These are phyloP conservation scores for Tricholomella constricta DNA, from an alignment of 768 basidiomycete genomes.

Conservation along the genomic window DNA sequence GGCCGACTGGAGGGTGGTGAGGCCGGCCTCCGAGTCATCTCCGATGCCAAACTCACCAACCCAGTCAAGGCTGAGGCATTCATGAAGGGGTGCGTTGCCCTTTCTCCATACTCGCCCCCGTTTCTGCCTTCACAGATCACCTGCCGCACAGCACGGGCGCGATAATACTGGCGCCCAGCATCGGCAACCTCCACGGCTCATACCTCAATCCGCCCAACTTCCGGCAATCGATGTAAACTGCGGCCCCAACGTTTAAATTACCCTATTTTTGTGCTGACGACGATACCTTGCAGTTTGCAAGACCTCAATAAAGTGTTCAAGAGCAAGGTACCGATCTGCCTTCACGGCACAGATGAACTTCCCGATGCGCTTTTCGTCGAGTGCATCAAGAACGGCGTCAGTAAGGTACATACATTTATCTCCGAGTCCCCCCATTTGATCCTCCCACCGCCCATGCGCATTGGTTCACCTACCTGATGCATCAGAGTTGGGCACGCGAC, in stretches of 20 bases:
- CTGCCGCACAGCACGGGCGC: constrained; percentile 51
- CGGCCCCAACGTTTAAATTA: no score
- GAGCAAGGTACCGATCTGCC: constrained; percentile 38
- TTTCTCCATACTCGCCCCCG: background rate
- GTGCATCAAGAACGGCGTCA: constrained; percentile 48
- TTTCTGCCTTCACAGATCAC: background rate
- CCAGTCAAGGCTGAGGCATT: constrained; percentile 43
- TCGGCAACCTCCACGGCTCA: constrained; percentile 49
- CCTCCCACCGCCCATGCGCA: background rate
- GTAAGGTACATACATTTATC: no score
- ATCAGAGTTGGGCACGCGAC: constrained; percentile 49
- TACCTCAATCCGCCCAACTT: constrained; percentile 49
- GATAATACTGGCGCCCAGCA: constrained; percentile 47
- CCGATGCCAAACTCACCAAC: constrained; percentile 48
- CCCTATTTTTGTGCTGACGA: no score
- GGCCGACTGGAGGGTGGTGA: constrained; percentile 51
- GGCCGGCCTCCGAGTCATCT: constrained; percentile 48
- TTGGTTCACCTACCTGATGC: background rate
- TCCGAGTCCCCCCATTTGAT: background rate
- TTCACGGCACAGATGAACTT: constrained; percentile 49
- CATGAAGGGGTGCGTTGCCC: constrained; percentile 42
- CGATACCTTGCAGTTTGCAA: constrained; percentile 36
- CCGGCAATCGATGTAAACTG: constrained; percentile 42
- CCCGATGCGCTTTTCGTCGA: constrained; percentile 45
- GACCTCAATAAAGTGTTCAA: constrained; percentile 37